phyloP scores from a whole-genome alignment of 2,329 filamentous ascomycete species.

The Neopestalotiopsis clavispora region DNA sequence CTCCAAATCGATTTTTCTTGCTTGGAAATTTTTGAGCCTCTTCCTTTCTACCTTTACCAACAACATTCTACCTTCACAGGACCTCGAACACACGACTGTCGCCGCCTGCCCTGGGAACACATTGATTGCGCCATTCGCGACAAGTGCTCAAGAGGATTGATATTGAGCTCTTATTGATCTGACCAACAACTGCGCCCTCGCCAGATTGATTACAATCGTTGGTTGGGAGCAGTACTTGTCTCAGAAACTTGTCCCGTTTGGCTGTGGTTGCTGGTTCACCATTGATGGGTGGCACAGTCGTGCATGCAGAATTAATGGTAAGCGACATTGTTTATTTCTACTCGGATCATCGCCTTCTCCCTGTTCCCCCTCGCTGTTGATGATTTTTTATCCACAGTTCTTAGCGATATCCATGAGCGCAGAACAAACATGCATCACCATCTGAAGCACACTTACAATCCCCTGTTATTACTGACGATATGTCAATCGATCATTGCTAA shows the following conservation, averaged over 20 bases:
- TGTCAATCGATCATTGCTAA: slow-evolving; percentile 3
- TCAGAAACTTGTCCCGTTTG: background rate
- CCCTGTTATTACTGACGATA: slow-evolving; percentile 3
- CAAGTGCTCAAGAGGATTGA: background rate
- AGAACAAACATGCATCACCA: slow-evolving; percentile 78
- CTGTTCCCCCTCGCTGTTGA: slow-evolving; percentile 47
- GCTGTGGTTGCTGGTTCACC: background rate
- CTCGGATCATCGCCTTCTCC: background rate
- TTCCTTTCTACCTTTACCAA: slow-evolving; percentile 3
- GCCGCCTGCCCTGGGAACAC: background rate
- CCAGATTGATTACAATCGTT: background rate
- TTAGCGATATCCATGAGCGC: slow-evolving; percentile 63
- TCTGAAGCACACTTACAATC: slow-evolving; percentile 57
- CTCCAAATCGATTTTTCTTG: slow-evolving; percentile 17
- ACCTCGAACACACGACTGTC: slow-evolving; percentile 4
- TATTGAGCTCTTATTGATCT: background rate
- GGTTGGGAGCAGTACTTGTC: background rate
- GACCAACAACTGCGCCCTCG: background rate
- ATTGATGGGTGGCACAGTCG: background rate
- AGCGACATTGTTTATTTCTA: background rate
- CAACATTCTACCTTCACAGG: background rate
- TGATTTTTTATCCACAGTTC: slow-evolving; percentile 64
- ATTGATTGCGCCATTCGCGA: background rate
- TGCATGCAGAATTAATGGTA: background rate
- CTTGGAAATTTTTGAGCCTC: slow-evolving; percentile 5